These are phyloP conservation scores for Phytopythium mirpurense DNA, from an alignment of 352 stramenopile species.

Conservation along the genomic window DNA sequence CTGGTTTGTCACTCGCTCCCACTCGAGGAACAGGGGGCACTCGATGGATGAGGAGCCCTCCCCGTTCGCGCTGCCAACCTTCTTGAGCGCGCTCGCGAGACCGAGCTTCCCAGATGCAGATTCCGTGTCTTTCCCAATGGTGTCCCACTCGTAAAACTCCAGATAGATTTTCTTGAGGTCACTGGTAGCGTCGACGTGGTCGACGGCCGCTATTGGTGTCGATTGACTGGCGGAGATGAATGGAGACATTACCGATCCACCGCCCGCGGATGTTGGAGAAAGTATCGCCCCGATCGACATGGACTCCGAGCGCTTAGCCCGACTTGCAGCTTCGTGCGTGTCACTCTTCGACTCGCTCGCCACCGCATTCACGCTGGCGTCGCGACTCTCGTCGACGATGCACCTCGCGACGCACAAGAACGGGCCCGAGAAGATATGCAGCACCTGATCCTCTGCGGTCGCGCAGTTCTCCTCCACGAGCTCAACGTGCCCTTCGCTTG, in stretches of 20 bases:
- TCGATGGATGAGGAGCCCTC: slow-evolving; percentile 16
- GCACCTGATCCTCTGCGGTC: slow-evolving; percentile 44
- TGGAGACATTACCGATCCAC: slow-evolving; percentile 17
- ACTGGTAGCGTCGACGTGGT: slow-evolving; percentile 15
- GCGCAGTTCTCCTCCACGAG: slow-evolving; percentile 48
- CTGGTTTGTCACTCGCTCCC: slow-evolving; percentile 37
- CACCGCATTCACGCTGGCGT: neutral
- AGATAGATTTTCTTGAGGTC: slow-evolving; percentile 55
- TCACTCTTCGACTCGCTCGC: slow-evolving; percentile 11
- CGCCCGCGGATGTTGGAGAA: slow-evolving; percentile 16
- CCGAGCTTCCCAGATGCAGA: slow-evolving; percentile 7
- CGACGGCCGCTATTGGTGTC: slow-evolving; percentile 8
- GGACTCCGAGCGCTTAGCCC: slow-evolving; percentile 44
- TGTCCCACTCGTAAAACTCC: slow-evolving; percentile 73
- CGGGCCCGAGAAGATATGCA: slow-evolving; percentile 69
- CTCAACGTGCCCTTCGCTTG: slow-evolving; percentile 32
- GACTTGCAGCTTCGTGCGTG: slow-evolving; percentile 26
- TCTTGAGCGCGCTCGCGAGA: slow-evolving; percentile 12
- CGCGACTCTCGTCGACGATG: slow-evolving; percentile 17
- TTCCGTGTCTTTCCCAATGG: neutral
- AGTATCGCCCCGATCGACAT: slow-evolving; percentile 45
- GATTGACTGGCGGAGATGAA: slow-evolving; percentile 13
- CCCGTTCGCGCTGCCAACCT: slow-evolving; percentile 14
- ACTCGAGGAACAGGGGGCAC: slow-evolving; percentile 58
- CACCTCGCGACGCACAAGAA: slow-evolving; percentile 63